These are phyloP conservation scores for Salix caprea DNA, from an alignment of 345 rosid genomes.

Conservation along the genomic window DNA sequence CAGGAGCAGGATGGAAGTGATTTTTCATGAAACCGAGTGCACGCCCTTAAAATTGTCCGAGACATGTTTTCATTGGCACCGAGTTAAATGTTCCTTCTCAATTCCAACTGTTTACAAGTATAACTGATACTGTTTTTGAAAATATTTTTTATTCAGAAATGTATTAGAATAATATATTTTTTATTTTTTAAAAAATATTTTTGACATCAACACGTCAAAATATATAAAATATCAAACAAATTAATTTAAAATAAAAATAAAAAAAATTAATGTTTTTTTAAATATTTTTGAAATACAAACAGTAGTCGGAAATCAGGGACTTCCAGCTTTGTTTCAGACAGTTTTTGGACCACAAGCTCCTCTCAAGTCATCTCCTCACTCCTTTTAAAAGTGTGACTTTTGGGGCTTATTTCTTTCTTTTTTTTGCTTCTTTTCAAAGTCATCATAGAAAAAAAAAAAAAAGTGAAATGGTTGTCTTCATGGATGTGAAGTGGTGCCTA, in stretches of 20 bases:
- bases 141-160: too few species aligned
- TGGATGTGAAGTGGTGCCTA: constrained; percentile 3
- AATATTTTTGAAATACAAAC: too few species aligned
- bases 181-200: too few species aligned
- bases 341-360: constrained; percentile 17
- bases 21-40: background rate
- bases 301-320: constrained; percentile 12
- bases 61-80: constrained; percentile 20
- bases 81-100: constrained; percentile 24
- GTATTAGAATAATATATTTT: too few species aligned
- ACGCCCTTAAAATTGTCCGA: constrained; percentile 13
- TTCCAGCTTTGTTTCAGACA: constrained; percentile 23
- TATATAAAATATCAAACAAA: too few species aligned
- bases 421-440: constrained; percentile 21
- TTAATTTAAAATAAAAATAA: too few species aligned
- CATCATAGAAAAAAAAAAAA: background rate
- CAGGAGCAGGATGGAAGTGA: background rate
- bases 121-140: too few species aligned
- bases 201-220: fast-evolving
- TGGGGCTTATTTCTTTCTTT: constrained; percentile 10
- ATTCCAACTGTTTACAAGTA: background rate
- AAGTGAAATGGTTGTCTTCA: background rate
- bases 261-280: too few species aligned
- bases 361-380: constrained; percentile 7
- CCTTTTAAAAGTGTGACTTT: constrained; percentile 25